phyloP scores from a whole-genome alignment of 129 eudicot genomes.

The Lactuca saligna region DNA sequence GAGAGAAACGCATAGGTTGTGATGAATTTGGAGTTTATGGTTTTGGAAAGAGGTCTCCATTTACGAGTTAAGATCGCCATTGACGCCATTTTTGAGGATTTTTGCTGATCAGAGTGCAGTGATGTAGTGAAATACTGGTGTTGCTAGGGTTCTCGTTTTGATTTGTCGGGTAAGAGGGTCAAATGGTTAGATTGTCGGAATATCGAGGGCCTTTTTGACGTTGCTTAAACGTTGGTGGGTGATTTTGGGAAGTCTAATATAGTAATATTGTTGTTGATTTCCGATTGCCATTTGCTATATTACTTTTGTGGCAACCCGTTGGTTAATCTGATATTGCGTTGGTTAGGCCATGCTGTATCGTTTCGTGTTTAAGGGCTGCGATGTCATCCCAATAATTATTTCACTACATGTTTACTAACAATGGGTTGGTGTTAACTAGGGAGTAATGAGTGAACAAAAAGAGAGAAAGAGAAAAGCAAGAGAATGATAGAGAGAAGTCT shows the following conservation, averaged over 20 bases:
- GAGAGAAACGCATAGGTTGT: conserved; percentile 61
- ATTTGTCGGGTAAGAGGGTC: conserved; percentile 1
- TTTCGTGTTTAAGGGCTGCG: no score
- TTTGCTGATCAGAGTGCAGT: conserved; percentile 20
- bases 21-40: conserved; percentile 51
- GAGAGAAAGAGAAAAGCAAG: no score
- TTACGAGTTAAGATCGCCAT: conserved; percentile 54
- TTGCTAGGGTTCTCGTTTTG: conserved; percentile 37
- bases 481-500: no score
- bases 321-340: no score
- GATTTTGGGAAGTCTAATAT: neutral
- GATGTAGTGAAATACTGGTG: conserved; percentile 8
- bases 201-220: neutral
- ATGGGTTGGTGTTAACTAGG: no score
- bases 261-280: neutral
- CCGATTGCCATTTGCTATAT: no score
- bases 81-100: conserved; percentile 41
- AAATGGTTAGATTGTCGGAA: neutral
- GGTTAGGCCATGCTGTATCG: no score
- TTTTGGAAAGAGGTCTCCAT: conserved; percentile 38
- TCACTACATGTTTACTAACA: no score
- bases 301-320: no score
- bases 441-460: no score
- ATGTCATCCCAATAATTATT: no score
- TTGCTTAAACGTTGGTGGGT: conserved; percentile 11